These are phyloP conservation scores for Hymenoscyphus fructigenus DNA, from an alignment of 2,329 filamentous ascomycete genomes.

Conservation along the genomic window DNA sequence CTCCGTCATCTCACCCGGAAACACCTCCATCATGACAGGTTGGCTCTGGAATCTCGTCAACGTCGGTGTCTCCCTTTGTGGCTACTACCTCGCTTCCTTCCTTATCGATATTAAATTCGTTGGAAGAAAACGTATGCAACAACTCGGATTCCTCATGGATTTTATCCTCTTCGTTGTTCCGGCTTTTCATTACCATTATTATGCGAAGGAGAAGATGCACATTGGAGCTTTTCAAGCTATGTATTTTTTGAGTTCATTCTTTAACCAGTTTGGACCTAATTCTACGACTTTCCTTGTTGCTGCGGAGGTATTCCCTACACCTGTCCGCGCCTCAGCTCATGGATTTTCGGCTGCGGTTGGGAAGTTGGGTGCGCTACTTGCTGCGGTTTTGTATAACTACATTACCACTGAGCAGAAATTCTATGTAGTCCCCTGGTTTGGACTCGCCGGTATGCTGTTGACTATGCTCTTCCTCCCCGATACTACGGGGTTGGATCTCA, in stretches of 20 bases:
- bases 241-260: conserved; percentile 97
- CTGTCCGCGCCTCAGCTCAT: conserved; percentile 89
- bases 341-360: conserved; percentile 90
- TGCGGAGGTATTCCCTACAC: conserved; percentile 93
- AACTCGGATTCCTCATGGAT: conserved; percentile 86
- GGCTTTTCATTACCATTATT: conserved; percentile 85
- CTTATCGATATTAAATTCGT: conserved; percentile 63
- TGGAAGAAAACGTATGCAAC: conserved; percentile 94
- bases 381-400: conserved; percentile 92
- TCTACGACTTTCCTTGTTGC: conserved; percentile 90
- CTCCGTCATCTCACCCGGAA: conserved; percentile 68
- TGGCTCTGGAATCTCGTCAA: conserved; percentile 96
- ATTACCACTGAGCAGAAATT: conserved; percentile 83
- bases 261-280: conserved; percentile 99
- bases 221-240: conserved; percentile 94
- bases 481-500: conserved; percentile 92
- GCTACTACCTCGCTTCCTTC: conserved; percentile 79
- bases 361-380: conserved; percentile 83
- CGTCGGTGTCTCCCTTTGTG: conserved; percentile 77
- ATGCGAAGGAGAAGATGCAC: conserved; percentile 60
- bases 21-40: conserved; percentile 65
- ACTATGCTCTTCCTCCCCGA: conserved; percentile 90
- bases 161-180: conserved; percentile 94
- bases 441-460: conserved; percentile 79
- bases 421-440: conserved; percentile 93